phyloP scores from a whole-genome alignment of 169 alveolate species.

The Plasmodium berghei region DNA sequence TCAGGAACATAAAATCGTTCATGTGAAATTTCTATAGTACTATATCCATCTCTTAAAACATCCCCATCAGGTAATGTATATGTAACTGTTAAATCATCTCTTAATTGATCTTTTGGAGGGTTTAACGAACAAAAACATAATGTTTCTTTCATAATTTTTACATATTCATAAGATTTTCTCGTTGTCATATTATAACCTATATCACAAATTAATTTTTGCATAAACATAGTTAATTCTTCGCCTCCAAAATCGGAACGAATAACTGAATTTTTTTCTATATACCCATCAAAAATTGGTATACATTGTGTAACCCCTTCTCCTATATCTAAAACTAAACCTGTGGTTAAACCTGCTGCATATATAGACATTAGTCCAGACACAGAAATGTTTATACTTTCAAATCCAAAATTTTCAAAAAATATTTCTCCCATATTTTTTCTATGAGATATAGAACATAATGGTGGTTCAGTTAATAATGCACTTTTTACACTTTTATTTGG shows the following conservation, averaged over 20 bases:
- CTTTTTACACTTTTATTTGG: slow-evolving; percentile 42
- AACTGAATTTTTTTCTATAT: slow-evolving; percentile 86
- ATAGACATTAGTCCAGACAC: slow-evolving; percentile 89
- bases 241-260: slow-evolving; percentile 90
- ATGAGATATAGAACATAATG: slow-evolving; percentile 80
- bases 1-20: slow-evolving; percentile 91
- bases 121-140: slow-evolving; percentile 89
- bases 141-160: slow-evolving; percentile 87
- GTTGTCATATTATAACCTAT: slow-evolving; percentile 87
- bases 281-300: slow-evolving; percentile 92
- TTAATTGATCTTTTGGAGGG: slow-evolving; percentile 85
- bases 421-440: slow-evolving; percentile 87
- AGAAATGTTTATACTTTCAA: slow-evolving; percentile 87
- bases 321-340: slow-evolving; percentile 91
- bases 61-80: slow-evolving; percentile 91
- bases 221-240: slow-evolving; percentile 88
- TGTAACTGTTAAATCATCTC: slow-evolving; percentile 76
- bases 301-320: slow-evolving; percentile 92
- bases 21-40: slow-evolving; percentile 82
- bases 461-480: slow-evolving; percentile 82
- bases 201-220: slow-evolving; percentile 87
- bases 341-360: slow-evolving; percentile 90
- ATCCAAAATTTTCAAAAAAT: slow-evolving; percentile 87
- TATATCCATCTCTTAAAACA: slow-evolving; percentile 86
- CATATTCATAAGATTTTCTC: slow-evolving; percentile 83